Percentiles rank a stretch among this genome's conserved stretches.
phyloP scores from a whole-genome alignment of 768 basidiomycete genomes.

The Rhodotorula sphaerocarpa region DNA sequence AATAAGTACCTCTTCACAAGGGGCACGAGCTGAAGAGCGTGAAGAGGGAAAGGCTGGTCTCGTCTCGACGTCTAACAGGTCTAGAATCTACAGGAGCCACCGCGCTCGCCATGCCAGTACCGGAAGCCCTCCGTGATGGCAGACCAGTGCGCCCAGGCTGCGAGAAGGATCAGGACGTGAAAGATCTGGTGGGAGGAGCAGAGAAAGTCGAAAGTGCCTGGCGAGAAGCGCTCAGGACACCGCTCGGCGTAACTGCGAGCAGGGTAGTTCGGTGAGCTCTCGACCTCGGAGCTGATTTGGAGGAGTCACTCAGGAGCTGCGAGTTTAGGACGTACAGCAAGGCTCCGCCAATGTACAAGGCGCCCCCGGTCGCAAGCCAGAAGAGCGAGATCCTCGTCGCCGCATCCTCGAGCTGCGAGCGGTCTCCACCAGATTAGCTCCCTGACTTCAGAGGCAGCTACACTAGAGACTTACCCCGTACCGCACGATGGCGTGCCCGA shows the following conservation, averaged over 20 bases:
- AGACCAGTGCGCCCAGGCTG: slow-evolving; percentile 60
- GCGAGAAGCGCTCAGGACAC: slow-evolving; percentile 65
- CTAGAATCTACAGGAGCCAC: slow-evolving; percentile 8
- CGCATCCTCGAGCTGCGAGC: slow-evolving; percentile 47
- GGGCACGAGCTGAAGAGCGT: no score
- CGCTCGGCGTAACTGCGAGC: slow-evolving; percentile 53
- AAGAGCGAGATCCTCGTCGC: slow-evolving; percentile 59
- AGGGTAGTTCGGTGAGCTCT: no score
- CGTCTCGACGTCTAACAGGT: not conserved
- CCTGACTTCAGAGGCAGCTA: no score
- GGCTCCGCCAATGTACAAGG: slow-evolving; percentile 69
- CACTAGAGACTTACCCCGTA: slow-evolving; percentile 49
- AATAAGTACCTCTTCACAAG: no score
- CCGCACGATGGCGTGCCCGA: slow-evolving; percentile 55
- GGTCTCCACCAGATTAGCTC: no score
- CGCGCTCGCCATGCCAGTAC: slow-evolving; percentile 50
- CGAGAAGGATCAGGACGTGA: slow-evolving; percentile 67
- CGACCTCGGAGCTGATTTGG: slow-evolving; percentile 36
- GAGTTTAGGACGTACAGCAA: slow-evolving; percentile 54
- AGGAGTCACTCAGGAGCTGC: slow-evolving; percentile 1
- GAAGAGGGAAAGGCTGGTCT: no score
- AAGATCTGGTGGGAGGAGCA: slow-evolving; percentile 84
- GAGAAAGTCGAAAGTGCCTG: slow-evolving; percentile 71
- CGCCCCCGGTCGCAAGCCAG: slow-evolving; percentile 63
- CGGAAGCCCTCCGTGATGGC: slow-evolving; percentile 54